Conservation (phyloP, 345 rosid genomes). For the Aegle marmelos region DNA sequence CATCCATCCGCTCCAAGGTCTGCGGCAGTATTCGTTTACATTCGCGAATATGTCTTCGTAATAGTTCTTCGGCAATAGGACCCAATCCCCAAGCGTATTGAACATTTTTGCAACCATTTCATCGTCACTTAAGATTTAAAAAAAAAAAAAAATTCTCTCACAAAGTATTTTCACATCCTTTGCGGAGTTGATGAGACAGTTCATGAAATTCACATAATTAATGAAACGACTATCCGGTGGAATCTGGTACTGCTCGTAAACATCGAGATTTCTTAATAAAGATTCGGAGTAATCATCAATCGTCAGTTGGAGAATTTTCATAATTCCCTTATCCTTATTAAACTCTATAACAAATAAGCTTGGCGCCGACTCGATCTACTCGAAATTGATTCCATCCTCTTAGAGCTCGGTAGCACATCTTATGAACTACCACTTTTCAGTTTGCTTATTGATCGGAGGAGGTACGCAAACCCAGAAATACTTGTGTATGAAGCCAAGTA, state of each 20-base stretch:
- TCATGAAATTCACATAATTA: constrained; percentile 17
- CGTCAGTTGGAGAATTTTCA: constrained; percentile 1
- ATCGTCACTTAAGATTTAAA: too few relatives aligned
- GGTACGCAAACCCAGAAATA: too few relatives aligned
- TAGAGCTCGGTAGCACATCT: constrained; percentile 12
- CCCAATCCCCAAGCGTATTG: constrained; percentile 12
- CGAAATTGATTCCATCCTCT: constrained; percentile 29
- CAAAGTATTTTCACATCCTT: constrained; percentile 19
- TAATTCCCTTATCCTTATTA: not conserved
- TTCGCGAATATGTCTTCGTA: not conserved
- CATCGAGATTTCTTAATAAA: constrained; percentile 17
- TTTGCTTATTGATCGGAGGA: too few relatives aligned
- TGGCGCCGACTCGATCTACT: not conserved
- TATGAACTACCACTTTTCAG: too few relatives aligned
- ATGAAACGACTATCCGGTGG: not conserved
- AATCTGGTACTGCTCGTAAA: constrained; percentile 5
- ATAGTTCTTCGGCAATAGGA: too few relatives aligned
- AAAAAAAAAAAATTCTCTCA: not conserved
- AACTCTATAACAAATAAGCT: constrained; percentile 17
- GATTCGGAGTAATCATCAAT: constrained; percentile 6
- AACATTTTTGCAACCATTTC: constrained; percentile 12
- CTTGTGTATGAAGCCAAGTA: not conserved
- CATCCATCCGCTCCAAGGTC: not conserved
- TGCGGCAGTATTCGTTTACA: constrained; percentile 4
- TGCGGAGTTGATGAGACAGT: not conserved